These are phyloP conservation scores for Solanum clarkiae DNA, from an alignment of 257 asterid species.

Conservation along the genomic window DNA sequence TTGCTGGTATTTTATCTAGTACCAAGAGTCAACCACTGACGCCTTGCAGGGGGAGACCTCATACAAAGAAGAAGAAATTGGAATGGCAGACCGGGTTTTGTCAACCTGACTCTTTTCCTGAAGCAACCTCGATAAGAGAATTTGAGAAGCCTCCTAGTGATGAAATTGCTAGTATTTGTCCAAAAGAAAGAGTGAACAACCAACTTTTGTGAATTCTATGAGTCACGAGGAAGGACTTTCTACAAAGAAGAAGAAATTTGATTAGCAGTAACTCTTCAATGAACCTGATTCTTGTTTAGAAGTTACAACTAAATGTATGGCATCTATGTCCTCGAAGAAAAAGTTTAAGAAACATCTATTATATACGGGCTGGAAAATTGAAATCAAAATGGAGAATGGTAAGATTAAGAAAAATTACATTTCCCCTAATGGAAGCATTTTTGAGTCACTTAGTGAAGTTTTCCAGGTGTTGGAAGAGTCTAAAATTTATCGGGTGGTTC, in stretches of 20 bases:
- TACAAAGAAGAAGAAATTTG: background rate
- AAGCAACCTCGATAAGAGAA: too few relatives aligned
- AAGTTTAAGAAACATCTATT: conserved; percentile 40
- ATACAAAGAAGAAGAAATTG: too few relatives aligned
- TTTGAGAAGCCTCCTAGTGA: too few relatives aligned
- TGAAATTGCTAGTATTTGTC: too few relatives aligned
- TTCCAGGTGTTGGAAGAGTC: conserved; percentile 20
- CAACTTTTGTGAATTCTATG: conserved; percentile 2
- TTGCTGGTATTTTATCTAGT: conserved; percentile 7
- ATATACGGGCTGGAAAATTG: conserved; percentile 53
- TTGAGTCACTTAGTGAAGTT: conserved; percentile 20
- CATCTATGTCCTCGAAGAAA: too few relatives aligned
- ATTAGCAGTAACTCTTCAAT: conserved; percentile 26
- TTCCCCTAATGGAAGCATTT: conserved; percentile 31
- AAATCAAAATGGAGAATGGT: background rate
- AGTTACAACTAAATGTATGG: conserved; percentile 21
- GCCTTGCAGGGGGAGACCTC: too few relatives aligned
- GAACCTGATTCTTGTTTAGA: conserved; percentile 32
- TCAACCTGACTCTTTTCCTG: too few relatives aligned
- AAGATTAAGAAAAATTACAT: conserved; percentile 19
- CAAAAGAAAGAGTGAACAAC: background rate
- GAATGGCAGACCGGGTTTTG: too few relatives aligned
- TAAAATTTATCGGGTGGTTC: background rate
- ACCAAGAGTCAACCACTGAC: too few relatives aligned
- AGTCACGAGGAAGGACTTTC: conserved; percentile 2